Base-by-base conservation (phyloP, 2,329 filamentous ascomycete genomes). In the Fusarium secorum region DNA sequence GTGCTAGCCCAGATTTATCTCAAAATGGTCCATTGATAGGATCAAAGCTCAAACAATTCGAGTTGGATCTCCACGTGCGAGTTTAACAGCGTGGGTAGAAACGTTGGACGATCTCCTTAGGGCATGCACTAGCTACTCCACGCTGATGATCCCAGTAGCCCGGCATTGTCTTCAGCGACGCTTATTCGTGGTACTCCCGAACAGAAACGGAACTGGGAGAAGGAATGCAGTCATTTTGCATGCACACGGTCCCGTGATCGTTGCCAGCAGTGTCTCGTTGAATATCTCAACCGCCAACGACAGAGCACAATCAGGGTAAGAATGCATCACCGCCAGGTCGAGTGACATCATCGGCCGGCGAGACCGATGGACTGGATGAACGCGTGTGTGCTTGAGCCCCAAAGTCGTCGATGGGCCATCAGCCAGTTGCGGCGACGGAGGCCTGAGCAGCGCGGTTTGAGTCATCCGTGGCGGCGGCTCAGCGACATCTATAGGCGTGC, bases 381-480 rank as follows among this genome's bases (percentile, higher is more conserved):
- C 44, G 46, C 46, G 46, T 72, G 53, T 33, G 28, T 41, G 55
- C 54, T 65, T 71, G 68, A 71, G 68, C 68, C 68, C 68, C 64
- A 68, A 71, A 58, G 41, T 32, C 53, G 53, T 64, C 57, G 44
- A 64, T 35, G 52, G 55, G 51, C 54, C 24, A 60, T 55, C 60
- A 63, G 53, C 69, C 60, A 70, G 69, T 66, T 66, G 69, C 60
- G 54, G 65, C 45, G 45, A 49, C 45, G 53, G 69, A 72, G 56
- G 69, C 66, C 60, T 56, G 69, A 49, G 49, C 36, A 59, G 36
- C 39, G 22, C 38, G 42, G 33, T 32, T 72, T 60, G 65, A 72
- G 65, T 66, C 60, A 71, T 70, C 60, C 45, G 60, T 72, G 68
- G 69, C 60, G 68, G 69, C 69, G 69, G 69, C 68, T 71, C 69